Base-by-base conservation (phyloP, 257 asterid species). In the Apocynum venetum region DNA sequence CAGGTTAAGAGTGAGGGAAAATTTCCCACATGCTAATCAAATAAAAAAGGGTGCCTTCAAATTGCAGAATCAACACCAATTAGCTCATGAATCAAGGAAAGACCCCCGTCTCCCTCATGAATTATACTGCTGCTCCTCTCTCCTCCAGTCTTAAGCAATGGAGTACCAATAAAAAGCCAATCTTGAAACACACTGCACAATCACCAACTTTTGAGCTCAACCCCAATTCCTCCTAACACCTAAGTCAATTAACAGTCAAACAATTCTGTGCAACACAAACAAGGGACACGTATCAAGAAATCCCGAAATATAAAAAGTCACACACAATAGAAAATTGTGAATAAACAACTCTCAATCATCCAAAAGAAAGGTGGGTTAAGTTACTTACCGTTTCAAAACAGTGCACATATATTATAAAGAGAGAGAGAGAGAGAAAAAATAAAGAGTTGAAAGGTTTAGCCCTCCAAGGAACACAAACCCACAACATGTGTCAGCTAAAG, bases 381-480 rank as follows among this genome's bases (percentile, higher is more conserved):
- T 87, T 91, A 88, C 91, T 83, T 88, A 89, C 91, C 89, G 88
- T 81, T 82, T 81, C 81, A 83, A 86, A 89, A 89, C 89, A 81
- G 82, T 78, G 85, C 78, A 78, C 7, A 36, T 2, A 38, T 14
- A 53, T 0, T 14, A 4, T 53, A 14, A 13, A 19, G 66, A 81
- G 72, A 67, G 68, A 74, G 69, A 63, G 64, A 82, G 82, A 78
- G 64, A 59, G 82, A 78, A 57, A 59, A 25, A 25, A 25, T 25
- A 25, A 25, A 25, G 74, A 65, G 25, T 13, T 19, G 31, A 8
- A 75, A 64, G 69, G 52, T 69, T 53, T 74, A 59, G 79, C 48
- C 59, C 70, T 9, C 31, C 40, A 53, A 79, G 76, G 35, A 76
- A 76, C 77, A 67, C 15, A 80, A 81, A 74, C 64, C 20, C 57